phyloP scores from a whole-genome alignment of 78 protist genomes.

The Creolimax fragrantissima region DNA sequence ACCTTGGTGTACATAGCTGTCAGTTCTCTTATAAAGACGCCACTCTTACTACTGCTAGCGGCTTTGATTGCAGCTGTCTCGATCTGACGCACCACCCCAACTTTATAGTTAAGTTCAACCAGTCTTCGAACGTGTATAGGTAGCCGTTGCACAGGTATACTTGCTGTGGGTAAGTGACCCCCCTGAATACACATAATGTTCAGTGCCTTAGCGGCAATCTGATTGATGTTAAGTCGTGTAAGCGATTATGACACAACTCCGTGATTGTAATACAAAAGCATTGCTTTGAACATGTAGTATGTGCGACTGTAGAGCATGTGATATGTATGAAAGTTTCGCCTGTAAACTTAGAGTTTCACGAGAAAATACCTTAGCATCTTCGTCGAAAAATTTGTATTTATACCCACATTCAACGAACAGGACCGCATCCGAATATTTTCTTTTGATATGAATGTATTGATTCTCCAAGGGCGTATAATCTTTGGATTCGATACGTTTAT shows the following conservation, averaged over 20 bases:
- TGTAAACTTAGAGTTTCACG: too few species aligned
- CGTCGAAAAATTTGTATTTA: constrained; percentile 33
- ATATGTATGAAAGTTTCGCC: too few species aligned
- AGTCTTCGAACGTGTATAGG: constrained; percentile 36
- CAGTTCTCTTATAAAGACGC: constrained; percentile 51
- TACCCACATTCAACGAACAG: constrained; percentile 66
- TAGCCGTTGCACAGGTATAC: constrained; percentile 27
- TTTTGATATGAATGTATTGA: constrained; percentile 41
- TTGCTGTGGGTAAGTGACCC: constrained; percentile 5
- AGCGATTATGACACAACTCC: too few species aligned
- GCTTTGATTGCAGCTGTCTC: constrained; percentile 77
- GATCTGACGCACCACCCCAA: constrained; percentile 77
- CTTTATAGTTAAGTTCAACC: constrained; percentile 71
- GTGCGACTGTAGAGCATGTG: too few species aligned
- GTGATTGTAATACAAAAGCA: too few species aligned
- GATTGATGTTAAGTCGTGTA: too few species aligned
- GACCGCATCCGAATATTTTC: constrained; percentile 53
- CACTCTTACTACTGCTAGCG: constrained; percentile 9
- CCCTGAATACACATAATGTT: not conserved
- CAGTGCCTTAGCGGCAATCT: not conserved
- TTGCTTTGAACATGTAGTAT: too few species aligned
- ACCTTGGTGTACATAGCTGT: constrained; percentile 48
- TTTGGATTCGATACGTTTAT: not conserved
- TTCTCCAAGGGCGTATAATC: constrained; percentile 21
- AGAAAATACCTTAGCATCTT: constrained; percentile 38